These are phyloP conservation scores for Gossypium arboreum DNA, from an alignment of 345 rosid genomes.

Conservation along the genomic window DNA sequence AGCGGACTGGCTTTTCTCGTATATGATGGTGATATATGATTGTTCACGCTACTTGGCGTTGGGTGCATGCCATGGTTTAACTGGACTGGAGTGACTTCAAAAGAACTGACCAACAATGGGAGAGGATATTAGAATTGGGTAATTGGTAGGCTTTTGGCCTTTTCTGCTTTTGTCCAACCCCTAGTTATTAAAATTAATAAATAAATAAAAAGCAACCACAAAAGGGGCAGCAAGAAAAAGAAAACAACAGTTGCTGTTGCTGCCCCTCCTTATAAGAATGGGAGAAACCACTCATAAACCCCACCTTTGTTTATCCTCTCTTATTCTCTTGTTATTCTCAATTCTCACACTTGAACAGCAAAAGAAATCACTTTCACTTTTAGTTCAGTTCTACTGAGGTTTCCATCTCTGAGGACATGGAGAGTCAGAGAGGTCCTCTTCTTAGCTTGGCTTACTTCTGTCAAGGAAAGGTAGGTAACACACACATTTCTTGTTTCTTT, in stretches of 20 bases:
- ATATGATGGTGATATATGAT: conserved; percentile 18
- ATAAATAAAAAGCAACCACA: not conserved
- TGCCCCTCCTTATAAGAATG: conserved; percentile 29
- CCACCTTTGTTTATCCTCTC: conserved; percentile 11
- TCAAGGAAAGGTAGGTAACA: conserved; percentile 67
- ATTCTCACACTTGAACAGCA: not conserved
- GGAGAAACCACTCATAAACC: conserved; percentile 27
- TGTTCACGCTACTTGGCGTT: not conserved
- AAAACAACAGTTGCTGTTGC: conserved; percentile 15
- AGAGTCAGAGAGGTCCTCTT: conserved; percentile 48
- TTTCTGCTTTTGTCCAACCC: conserved; percentile 38
- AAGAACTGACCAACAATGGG: not conserved
- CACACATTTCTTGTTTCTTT: not conserved
- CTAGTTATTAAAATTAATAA: not conserved
- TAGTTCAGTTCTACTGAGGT: not conserved
- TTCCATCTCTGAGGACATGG: conserved; percentile 40
- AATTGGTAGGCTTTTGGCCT: conserved; percentile 36
- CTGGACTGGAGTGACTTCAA: not conserved
- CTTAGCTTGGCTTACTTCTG: conserved; percentile 54
- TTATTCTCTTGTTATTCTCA: conserved; percentile 8
- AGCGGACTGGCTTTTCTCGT: conserved; percentile 11
- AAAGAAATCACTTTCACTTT: not conserved
- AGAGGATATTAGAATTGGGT: conserved; percentile 3
- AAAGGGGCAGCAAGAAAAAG: not conserved
- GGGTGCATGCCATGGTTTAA: not conserved